Evolutionary conservation across 768 basidiomycete species (phyloP).

Genomic region (Calocera cornea): DNA sequence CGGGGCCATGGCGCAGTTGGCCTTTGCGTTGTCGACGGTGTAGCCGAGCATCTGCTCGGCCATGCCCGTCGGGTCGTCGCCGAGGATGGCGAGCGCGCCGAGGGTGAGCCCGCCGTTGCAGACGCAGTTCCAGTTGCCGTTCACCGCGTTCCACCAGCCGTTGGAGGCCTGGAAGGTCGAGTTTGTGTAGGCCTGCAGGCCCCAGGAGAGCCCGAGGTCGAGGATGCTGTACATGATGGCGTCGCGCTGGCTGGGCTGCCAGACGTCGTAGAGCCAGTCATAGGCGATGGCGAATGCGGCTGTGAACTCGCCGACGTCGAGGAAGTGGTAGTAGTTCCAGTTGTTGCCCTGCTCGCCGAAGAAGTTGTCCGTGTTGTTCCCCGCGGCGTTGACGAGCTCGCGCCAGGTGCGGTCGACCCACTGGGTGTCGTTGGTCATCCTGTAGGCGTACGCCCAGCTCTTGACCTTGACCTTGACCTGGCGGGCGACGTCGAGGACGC

Average conservation of each 20-base stretch:
- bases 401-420: conserved; percentile 78
- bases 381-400: conserved; percentile 74
- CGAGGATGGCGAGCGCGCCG: conserved; percentile 79
- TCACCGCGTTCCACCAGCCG: conserved; percentile 69
- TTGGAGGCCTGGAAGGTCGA: conserved; percentile 22
- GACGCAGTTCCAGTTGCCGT: conserved; percentile 94
- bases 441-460: conserved; percentile 80
- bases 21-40: conserved; percentile 59
- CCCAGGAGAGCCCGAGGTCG: conserved; percentile 59
- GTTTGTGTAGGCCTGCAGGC: conserved; percentile 39
- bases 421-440: conserved; percentile 79
- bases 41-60: conserved; percentile 52
- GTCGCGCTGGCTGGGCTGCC: conserved; percentile 57
- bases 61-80: conserved; percentile 61
- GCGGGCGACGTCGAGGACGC: conserved; percentile 83
- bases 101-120: conserved; percentile 84
- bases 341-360: conserved; percentile 54
- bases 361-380: conserved; percentile 39
- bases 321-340: conserved; percentile 88
- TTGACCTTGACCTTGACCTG: conserved; percentile 85
- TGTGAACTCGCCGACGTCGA: conserved; percentile 81
- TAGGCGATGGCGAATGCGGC: conserved; percentile 86
- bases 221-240: conserved; percentile 60
- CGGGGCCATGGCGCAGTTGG: conserved; percentile 48
- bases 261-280: conserved; percentile 87